Percentiles rank a stretch among this genome's conserved stretches.
These are phyloP conservation scores for Suillus subaureus DNA, from an alignment of 768 basidiomycete species.

Conservation along the genomic window DNA sequence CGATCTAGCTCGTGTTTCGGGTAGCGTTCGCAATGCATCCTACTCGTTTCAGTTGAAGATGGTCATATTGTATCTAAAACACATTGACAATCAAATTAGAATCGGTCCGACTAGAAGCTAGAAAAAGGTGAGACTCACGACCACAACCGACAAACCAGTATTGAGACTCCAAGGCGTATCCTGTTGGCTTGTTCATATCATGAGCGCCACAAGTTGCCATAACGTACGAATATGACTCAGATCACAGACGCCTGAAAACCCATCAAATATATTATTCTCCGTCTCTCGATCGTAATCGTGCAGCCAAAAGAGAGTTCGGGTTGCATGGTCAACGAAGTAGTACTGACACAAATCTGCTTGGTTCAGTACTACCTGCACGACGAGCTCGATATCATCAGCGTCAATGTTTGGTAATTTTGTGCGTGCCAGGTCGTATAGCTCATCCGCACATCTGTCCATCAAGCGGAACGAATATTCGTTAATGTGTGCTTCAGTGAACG, in stretches of 20 bases:
- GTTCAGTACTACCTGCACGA: not conserved
- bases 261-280: conserved; percentile 27
- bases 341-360: conserved; percentile 27
- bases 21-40: conserved; percentile 13
- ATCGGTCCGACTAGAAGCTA: not conserved
- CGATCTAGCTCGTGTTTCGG: conserved; percentile 6
- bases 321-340: conserved; percentile 48
- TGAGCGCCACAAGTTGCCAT: not conserved
- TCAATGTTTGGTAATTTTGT: not conserved
- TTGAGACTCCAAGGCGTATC: conserved; percentile 18
- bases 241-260: conserved; percentile 41
- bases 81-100: not conserved
- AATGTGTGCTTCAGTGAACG: conserved; percentile 1
- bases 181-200: conserved; percentile 13
- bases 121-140: not conserved
- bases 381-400: not conserved
- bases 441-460: not conserved
- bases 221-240: conserved; percentile 43
- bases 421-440: not conserved
- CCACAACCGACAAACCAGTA: conserved; percentile 23
- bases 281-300: conserved; percentile 35
- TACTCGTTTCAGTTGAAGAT: not conserved
- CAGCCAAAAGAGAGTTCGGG: conserved; percentile 49
- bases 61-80: not conserved
- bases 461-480: not conserved